Evolutionary conservation across 2,329 filamentous ascomycete genomes (phyloP).

Genomic region (Alternaria conjuncta): DNA sequence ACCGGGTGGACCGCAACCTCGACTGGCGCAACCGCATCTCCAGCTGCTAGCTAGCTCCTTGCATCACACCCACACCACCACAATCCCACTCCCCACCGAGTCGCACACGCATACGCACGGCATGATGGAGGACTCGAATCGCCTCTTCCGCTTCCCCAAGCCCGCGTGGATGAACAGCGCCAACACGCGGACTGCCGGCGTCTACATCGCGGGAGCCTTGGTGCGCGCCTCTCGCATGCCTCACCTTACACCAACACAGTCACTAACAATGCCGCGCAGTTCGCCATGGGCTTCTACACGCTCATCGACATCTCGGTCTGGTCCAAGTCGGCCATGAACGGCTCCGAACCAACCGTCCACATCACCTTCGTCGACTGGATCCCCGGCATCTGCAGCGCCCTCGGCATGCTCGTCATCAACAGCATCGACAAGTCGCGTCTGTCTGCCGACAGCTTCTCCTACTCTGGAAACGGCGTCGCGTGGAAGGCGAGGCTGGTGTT

Average conservation of each 20-base stretch:
- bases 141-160: constrained; percentile 71
- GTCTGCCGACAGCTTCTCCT: constrained; percentile 68
- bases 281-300: constrained; percentile 73
- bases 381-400: constrained; percentile 70
- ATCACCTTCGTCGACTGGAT: constrained; percentile 77
- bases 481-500: constrained; percentile 73
- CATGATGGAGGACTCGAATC: constrained; percentile 55
- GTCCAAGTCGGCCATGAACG: constrained; percentile 67
- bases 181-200: constrained; percentile 67
- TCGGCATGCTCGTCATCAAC: constrained; percentile 76
- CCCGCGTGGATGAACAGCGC: constrained; percentile 72
- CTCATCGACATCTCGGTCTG: constrained; percentile 70
- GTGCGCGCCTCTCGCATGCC: constrained; percentile 52
- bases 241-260: background rate
- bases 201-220: constrained; percentile 70
- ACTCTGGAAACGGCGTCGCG: constrained; percentile 69
- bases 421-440: constrained; percentile 72
- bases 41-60: constrained; percentile 15
- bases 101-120: constrained; percentile 1
- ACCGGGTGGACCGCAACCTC: constrained; percentile 34
- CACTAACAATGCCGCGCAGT: constrained; percentile 53
- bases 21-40: constrained; percentile 26
- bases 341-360: constrained; percentile 61
- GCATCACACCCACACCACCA: constrained; percentile 19
- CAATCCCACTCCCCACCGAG: background rate